phyloP scores from a whole-genome alignment of 768 basidiomycete species.

The Suillus luteus region DNA sequence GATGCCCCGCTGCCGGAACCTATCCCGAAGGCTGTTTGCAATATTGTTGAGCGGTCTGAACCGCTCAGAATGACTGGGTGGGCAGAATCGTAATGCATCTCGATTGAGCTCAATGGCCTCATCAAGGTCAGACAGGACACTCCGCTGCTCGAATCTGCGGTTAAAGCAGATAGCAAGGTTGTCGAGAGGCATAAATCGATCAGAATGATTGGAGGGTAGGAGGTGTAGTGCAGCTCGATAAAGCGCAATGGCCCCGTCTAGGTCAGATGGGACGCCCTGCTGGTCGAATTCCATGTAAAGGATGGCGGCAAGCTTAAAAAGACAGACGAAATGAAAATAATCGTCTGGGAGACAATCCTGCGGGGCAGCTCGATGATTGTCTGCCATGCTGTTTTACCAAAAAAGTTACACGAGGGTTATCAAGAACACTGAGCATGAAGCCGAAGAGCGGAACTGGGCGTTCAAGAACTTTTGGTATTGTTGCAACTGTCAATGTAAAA shows the following conservation, averaged over 20 bases:
- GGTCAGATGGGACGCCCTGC: constrained; percentile 12
- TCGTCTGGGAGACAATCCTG: background rate
- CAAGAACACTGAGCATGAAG: no score
- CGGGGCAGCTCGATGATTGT: background rate
- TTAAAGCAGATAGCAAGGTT: background rate
- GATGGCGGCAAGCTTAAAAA: background rate
- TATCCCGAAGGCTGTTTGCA: background rate
- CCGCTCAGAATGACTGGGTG: background rate
- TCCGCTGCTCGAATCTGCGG: background rate
- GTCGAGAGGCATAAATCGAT: background rate
- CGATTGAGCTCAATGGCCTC: constrained; percentile 17
- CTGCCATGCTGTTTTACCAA: no score
- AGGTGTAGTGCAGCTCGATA: constrained; percentile 20
- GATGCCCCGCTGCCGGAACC: background rate
- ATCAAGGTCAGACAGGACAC: constrained; percentile 16
- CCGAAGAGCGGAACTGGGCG: no score
- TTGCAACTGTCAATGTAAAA: no score
- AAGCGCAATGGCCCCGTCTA: constrained; percentile 19
- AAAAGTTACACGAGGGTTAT: no score
- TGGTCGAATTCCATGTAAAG: background rate
- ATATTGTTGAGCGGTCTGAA: background rate
- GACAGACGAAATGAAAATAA: constrained; percentile 16
- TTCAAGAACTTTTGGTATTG: no score
- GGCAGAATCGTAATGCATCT: background rate
- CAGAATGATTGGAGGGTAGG: constrained; percentile 17